Percentiles rank a stretch among this genome's conserved stretches.
These are phyloP conservation scores for Candolleomyces eurysporus DNA, from an alignment of 768 basidiomycete genomes.

Conservation along the genomic window DNA sequence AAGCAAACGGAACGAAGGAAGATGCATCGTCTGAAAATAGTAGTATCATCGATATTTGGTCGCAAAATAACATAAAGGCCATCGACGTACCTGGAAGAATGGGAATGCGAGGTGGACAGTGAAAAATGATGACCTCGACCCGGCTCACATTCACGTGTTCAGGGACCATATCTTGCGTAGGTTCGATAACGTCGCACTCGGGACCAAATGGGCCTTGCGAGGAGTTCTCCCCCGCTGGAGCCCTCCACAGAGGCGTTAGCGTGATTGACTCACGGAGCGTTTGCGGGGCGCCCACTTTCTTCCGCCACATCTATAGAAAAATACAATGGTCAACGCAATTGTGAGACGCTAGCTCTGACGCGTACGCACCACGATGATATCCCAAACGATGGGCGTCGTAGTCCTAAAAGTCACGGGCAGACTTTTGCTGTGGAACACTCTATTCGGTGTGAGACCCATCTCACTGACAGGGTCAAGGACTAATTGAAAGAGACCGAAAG, in stretches of 20 bases:
- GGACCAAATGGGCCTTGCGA: background rate
- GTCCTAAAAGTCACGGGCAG: slow-evolving; percentile 17
- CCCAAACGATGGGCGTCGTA: slow-evolving; percentile 5
- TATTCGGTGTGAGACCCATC: background rate
- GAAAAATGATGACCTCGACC: background rate
- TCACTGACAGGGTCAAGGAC: background rate
- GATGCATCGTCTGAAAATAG: background rate
- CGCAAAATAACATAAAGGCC: background rate
- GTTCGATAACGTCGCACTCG: background rate
- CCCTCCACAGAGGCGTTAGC: background rate
- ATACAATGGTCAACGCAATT: background rate
- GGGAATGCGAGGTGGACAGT: background rate
- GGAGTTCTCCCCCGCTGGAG: background rate
- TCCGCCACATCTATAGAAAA: background rate
- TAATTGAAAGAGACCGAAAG: background rate
- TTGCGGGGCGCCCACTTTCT: background rate
- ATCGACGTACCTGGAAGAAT: background rate
- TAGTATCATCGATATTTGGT: no score
- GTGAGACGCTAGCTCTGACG: background rate
- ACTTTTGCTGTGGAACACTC: background rate
- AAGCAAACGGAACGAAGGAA: background rate
- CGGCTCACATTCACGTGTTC: background rate
- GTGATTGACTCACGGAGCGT: background rate
- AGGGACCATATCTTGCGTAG: background rate
- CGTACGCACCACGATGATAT: background rate